These are phyloP conservation scores for Fusarium sp. DNA, from an alignment of 2,329 filamentous ascomycete species.

Conservation along the genomic window DNA sequence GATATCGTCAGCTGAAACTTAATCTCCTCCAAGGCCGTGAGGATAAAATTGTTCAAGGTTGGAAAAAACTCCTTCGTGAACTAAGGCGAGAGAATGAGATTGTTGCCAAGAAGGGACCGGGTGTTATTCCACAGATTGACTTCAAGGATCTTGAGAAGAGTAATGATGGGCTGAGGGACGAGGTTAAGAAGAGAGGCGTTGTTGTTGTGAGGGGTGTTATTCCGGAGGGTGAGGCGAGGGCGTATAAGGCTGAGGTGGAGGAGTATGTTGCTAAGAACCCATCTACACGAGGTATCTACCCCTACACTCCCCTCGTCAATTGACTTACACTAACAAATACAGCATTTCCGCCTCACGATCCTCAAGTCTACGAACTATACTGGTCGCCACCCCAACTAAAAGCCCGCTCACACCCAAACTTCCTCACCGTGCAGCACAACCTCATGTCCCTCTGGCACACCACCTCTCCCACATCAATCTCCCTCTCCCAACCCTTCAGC, in stretches of 20 bases:
- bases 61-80: slow-evolving; percentile 57
- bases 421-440: slow-evolving; percentile 68
- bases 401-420: slow-evolving; percentile 72
- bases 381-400: slow-evolving; percentile 76
- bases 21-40: slow-evolving; percentile 62
- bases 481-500: slow-evolving; percentile 64
- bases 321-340: not conserved
- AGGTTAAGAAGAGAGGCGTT: slow-evolving; percentile 69
- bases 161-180: slow-evolving; percentile 50
- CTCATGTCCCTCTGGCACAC: slow-evolving; percentile 71
- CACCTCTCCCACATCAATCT: slow-evolving; percentile 58
- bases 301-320: not conserved
- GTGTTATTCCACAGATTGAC: slow-evolving; percentile 63
- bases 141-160: slow-evolving; percentile 57
- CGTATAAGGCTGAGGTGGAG: slow-evolving; percentile 71
- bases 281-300: slow-evolving; percentile 59
- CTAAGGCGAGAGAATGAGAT: slow-evolving; percentile 59
- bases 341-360: slow-evolving; percentile 74
- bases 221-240: slow-evolving; percentile 68
- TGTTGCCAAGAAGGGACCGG: slow-evolving; percentile 56
- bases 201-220: slow-evolving; percentile 74
- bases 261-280: slow-evolving; percentile 74
- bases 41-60: slow-evolving; percentile 56
- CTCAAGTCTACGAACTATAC: slow-evolving; percentile 80
- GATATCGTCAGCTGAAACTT: slow-evolving; percentile 67